Base-by-base conservation (phyloP, 768 basidiomycete species). In the Leccinum pellstonianum region DNA sequence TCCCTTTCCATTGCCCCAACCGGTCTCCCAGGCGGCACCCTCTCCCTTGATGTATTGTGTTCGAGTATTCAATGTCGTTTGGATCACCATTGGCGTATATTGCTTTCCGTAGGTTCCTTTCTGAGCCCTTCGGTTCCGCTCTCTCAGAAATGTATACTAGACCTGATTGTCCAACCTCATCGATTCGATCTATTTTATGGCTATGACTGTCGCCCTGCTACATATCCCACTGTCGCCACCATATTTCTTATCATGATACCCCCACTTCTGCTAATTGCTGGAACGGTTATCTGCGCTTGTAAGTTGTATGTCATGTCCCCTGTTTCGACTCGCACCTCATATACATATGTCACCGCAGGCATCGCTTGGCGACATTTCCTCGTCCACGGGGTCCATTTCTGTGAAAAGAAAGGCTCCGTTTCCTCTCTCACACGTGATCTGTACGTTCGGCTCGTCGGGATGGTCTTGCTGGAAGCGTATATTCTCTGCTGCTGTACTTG, bases 391-490 rank as follows among this genome's bases (percentile, higher is more conserved):
- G 59, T 81, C 3, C 75, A 79, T 23, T 86, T 90, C 68, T 69
- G 72, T 64, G 67, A 64, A 48, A 74, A 70, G 52, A 65, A 70
- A 15, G 57, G 64, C 55, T 76, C 76, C 1, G 31, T 64, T 17
- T 68, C 73, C 14, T 71, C 76, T 9, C 74, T 82, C 50, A 79
- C 76, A 9, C 75, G 77, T 5, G 77, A 78, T 25, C 76, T 79
- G 12, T 90, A 87, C 65, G 62, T 90, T n/a, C 83, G 88, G 1
- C 80, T 91, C 21, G 79, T 87, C 53, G 74, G 77, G 10, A 75
- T 90, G 62, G 77, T 83, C 2, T 55, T 78, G 23, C 63, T 73
- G 3, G 78, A 86, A 51, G 80, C 84, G 59, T 25, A 25, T 76
- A 7, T 75, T 77, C 60, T 75, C 74, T 12, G 58, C 78, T 1